Evolutionary conservation across 75 land plant genomes (phyloP), one percentile per base, ranked within the genome.

Genomic region (Adiantum capillusveneris): DNA sequence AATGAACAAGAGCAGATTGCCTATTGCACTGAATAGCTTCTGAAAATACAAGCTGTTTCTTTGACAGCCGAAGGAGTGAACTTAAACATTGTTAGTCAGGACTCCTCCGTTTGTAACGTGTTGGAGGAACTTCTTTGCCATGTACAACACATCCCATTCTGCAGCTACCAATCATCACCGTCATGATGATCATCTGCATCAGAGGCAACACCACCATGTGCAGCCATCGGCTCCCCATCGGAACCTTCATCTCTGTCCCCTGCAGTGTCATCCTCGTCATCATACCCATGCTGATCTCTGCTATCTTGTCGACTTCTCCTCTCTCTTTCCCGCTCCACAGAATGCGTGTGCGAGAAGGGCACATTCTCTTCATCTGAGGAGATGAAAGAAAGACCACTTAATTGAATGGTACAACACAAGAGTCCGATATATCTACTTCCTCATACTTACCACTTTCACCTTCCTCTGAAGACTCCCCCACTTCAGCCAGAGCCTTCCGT

Each of bases 391-490:
- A 57, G 29, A 9, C 37, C 3, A n/a, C n/a, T n/a, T n/a, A n/a
- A n/a, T n/a, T n/a, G n/a, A n/a, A n/a, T n/a, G n/a, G n/a, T n/a
- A n/a, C n/a, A n/a, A n/a, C n/a, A n/a, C n/a, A n/a, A n/a, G n/a
- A n/a, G n/a, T n/a, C n/a, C n/a, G n/a, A n/a, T n/a, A n/a, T n/a
- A n/a, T n/a, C n/a, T n/a, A n/a, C n/a, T n/a, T n/a, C n/a, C n/a
- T n/a, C n/a, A 5, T 39, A 45, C 74, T 20, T 57, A 80, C 83
- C 90, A 75, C 90, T 86, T 66, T 78, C 90, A 26, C 77, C 90
- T 39, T 73, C 76, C 16, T 78, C 81, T 31, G 86, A 79, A 36
- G 78, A 65, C 31, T 75, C 88, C n/a, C 66, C 77, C 31, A 85
- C 71, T 58, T 66, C 71, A 29, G 66, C 69, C 58, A 85, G 61